Evolutionary conservation across 1,284 basidiomycete genomes (phyloP).

Genomic region (Ustilago hordei): DNA sequence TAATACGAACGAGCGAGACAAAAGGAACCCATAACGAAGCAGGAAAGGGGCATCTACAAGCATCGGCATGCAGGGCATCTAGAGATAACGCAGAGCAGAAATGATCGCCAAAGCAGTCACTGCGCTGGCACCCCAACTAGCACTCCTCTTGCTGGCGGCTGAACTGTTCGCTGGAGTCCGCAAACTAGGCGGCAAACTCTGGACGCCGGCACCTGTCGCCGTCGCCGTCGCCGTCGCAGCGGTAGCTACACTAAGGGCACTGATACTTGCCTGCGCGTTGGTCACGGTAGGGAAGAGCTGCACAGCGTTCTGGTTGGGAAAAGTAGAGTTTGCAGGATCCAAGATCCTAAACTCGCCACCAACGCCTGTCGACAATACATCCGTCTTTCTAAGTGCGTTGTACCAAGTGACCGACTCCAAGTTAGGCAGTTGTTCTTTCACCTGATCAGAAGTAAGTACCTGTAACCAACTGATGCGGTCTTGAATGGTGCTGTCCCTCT

Average conservation of each 20-base stretch:
- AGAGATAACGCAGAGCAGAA: slow-evolving; percentile 24
- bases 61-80: background rate
- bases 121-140: slow-evolving; percentile 12
- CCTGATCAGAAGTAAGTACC: slow-evolving; percentile 51
- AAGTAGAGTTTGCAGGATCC: slow-evolving; percentile 37
- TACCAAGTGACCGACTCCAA: slow-evolving; percentile 68
- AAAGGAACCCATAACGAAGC: background rate
- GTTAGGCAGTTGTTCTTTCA: slow-evolving; percentile 60
- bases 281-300: slow-evolving; percentile 24
- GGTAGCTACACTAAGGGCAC: slow-evolving; percentile 14
- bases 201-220: background rate
- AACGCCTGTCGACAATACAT: slow-evolving; percentile 42
- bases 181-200: slow-evolving; percentile 20
- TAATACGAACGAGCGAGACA: too few relatives aligned
- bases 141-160: background rate
- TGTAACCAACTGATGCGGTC: slow-evolving; percentile 64
- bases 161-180: background rate
- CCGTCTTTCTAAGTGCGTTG: slow-evolving; percentile 58
- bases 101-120: slow-evolving; percentile 29
- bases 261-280: slow-evolving; percentile 10
- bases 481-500: slow-evolving; percentile 19
- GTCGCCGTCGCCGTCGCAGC: slow-evolving; percentile 27
- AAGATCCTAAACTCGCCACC: slow-evolving; percentile 48
- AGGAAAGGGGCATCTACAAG: background rate
- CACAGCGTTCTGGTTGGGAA: slow-evolving; percentile 28